Evolutionary conservation across 441 rosid species (phyloP), one percentile per base, ranked within the genome.

Genomic region (Syzygium syzygioides): DNA sequence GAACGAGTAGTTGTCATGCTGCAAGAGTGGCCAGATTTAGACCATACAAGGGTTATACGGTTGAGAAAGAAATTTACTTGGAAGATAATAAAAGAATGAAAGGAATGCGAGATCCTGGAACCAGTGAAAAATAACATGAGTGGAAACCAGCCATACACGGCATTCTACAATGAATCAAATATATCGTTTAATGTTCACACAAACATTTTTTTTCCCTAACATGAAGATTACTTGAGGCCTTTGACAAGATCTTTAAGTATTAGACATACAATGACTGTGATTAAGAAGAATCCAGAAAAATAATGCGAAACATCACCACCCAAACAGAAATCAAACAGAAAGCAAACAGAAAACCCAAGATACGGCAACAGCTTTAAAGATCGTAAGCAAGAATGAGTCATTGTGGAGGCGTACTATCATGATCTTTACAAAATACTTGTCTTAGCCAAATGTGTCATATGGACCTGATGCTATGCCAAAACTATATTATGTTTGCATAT

Each of bases 1-100:
- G 98, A 91, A 87, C 99, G 95, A 87, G 96, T 94, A 89, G 93
- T 96, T 83, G 99, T 98, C 91, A 97, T 88, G 92, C 99, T 98
- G 94, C 90, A 87, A 79, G 53, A 30, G 53, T 7, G 53, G 53
- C 52, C 53, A 86, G 28, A 89, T 57, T 87, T 86, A 48, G 89
- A 52, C 68, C 76, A 41, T 85, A 90, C 26, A 85, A 89, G 55
- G 85, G 89, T 86, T 56, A 88, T 60, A 45, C 85, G 86, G 87
- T 76, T 79, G 56, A 90, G 53, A 79, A 79, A 79, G 26, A 79
- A 41, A 26, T 79, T 45, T 41, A 25, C 84, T 45, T 14, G 9
- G 30, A 41, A 41, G 84, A 41, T 25, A 25, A 8, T 79, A 25
- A 79, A 45, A 41, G 53, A 79, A 79, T 41, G 84, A 26, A 79